Evolutionary conservation across 176 grass and related monocot species (phyloP), one percentile per base, ranked within the genome.

Genomic region (Cocos nucifera): DNA sequence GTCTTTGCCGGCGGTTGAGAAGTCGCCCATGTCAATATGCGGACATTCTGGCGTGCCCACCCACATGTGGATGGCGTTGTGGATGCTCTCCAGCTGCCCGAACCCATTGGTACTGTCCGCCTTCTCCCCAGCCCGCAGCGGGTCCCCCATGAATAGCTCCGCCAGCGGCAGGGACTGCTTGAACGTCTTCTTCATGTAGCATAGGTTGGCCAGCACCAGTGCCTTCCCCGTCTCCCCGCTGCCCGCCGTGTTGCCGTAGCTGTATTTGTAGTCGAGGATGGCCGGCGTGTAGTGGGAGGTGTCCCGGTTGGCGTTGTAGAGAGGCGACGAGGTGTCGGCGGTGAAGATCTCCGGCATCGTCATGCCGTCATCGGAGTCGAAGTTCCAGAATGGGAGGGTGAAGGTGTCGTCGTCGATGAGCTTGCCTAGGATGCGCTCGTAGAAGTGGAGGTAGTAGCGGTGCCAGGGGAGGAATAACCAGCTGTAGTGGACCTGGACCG

Each of bases 241-340:
- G 6, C 39, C 39, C 2, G 0, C 8, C 4, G 10, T 19, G 35
- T 52, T 49, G 2, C 0, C 0, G 22, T 63, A 80, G 51, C 17
- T 7, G 59, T 57, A 74, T 26, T 21, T 56, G 77, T 69, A 54
- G 63, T 74, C 63, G 27, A 79, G 15, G 6, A 79, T 17, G 9
- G 3, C 22, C 17, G 39, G 69, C 19, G 25, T 1, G 63, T 23
- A 67, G 50, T 80, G 70, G 1, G 3, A 21, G 5, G 4, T 44
- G 49, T 74, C 49, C 20, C 77, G 71, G n/a, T 19, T 69, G 5
- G 5, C 30, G 30, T 35, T 35, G 30, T 35, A 35, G 30, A 35
- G 6, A 35, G 30, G 30, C 6, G 30, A 35, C 30, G 30, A 35
- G 5, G 30, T 35, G 30, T 35, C 5, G 30, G 6, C 1, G 6